Base-by-base conservation (phyloP, 2,329 filamentous ascomycete genomes). In the Simplicillium sp. region DNA sequence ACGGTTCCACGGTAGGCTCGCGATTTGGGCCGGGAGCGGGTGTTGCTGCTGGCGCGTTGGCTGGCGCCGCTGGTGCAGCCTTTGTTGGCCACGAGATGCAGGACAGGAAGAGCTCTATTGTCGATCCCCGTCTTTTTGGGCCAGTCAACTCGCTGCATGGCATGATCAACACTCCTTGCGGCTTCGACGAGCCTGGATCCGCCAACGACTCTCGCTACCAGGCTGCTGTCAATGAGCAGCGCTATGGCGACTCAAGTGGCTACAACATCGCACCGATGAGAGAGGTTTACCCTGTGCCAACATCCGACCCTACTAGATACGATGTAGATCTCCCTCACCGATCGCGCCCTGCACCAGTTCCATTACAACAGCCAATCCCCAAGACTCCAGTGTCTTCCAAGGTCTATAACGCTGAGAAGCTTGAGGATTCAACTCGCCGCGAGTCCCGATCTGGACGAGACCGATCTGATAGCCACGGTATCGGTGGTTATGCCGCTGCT, bases 361-460 rank as follows among this genome's bases (percentile, higher is more conserved):
- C 81, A 11, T 69, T 96, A n/a, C 84, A 92, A 56, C 87, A 94
- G 51, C 89, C 89, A 3, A 82, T 88, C 50, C 89, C 89, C 2
- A 74, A 86, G 44, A 70, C 75, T 3, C 86, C 85, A 0, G 78
- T 94, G 3, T 80, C 81, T 31, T 74, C 75, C 46, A 75, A 75
- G 14, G 71, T 89, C 1, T 85, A 87, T 50, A 72, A 79, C 37
- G 64, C 71, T 29, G 61, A 64, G 32, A 62, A 57, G 36, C 47
- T 61, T 20, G 61, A 63, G 20, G 52, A 58, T 38, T 64, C 62
- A 25, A 56, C 51, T 29, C 59, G 54, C 28, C 59, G 52, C 13
- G 60, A 63, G 16, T 50, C 56, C 11, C 58, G 56, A 39, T 41
- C 50, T 14, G 32, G 37, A 3, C 41, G 38, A 29, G 38, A 44